Evolutionary conservation across 805 yeast species (phyloP), one percentile per base, ranked within the genome.

Genomic region (Saturnispora bothae): DNA sequence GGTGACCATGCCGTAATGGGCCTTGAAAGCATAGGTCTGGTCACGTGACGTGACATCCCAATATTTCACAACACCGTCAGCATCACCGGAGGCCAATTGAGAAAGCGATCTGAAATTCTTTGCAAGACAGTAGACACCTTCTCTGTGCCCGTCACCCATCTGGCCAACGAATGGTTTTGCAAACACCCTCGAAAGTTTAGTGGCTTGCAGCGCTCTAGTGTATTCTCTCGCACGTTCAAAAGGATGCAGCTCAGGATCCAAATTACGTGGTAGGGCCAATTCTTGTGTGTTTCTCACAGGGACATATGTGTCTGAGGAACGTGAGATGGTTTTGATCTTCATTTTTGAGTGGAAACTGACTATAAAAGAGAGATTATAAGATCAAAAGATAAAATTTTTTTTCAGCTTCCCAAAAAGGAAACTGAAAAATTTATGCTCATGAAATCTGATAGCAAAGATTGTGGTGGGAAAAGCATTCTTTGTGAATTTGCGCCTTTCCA

Each of bases 81-180:
- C 98, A 6, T 92, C 78, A 8, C 96, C 96, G 8, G 92, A 75
- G 3, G 96, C 96, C 21, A 89, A 60, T 52, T 77, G 78, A 51
- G 76, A 82, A 36, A 86, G 67, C 32, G 72, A 65, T 31, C 69
- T 61, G 54, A 76, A 76, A 59, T 88, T 82, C 57, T 80, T 82
- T 5, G 96, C 94, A 33, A 92, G 71, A 14, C 78, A 65, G 59
- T 92, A 89, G 12, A 92, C 85, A 42, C 96, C 97, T 56, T 92
- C 98, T 41, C 89, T 66, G 54, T 94, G 98, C 7, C 98, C 98
- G 43, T 74, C 71, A 3, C 99, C 99, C 27, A 92, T 62, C 55
- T 92, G 97, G 1, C 95, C 96, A 16, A 94, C 69, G 59, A 92
- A 92, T 3, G 99, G 99, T 54, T 88, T 88, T 0, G 99, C 97